These are phyloP conservation scores for Solanum chiquidenum DNA, from an alignment of 257 asterid species.

Conservation along the genomic window DNA sequence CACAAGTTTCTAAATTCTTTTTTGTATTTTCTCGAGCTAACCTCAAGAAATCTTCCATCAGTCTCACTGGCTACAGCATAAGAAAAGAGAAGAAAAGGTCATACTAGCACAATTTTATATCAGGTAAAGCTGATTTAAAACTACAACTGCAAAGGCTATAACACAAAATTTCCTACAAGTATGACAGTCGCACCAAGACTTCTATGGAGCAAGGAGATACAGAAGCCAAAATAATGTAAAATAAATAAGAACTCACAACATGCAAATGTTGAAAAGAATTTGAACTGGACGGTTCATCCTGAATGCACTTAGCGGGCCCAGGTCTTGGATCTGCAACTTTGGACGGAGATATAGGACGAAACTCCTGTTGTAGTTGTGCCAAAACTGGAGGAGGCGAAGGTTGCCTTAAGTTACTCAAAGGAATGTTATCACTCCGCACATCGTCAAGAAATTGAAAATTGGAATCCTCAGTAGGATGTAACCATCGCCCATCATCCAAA, in stretches of 20 bases:
- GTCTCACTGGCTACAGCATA: constrained; percentile 67
- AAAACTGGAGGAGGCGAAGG: constrained; percentile 95
- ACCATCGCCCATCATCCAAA: constrained; percentile 86
- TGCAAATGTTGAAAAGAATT: constrained; percentile 78
- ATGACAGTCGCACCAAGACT: not conserved
- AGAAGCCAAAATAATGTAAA: not conserved
- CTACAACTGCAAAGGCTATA: not conserved
- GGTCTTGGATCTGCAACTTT: constrained; percentile 96
- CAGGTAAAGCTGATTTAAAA: not conserved
- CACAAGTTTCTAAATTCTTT: constrained; percentile 86
- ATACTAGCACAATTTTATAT: constrained; percentile 6
- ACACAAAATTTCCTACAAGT: not conserved
- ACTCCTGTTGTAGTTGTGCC: constrained; percentile 64
- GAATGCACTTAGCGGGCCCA: constrained; percentile 59
- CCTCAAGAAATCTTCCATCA: constrained; percentile 84
- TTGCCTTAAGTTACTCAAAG: constrained; percentile 54
- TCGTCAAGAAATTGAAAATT: constrained; percentile 27
- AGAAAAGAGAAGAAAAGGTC: constrained; percentile 8
- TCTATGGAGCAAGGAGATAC: not conserved
- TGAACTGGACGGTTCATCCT: constrained; percentile 47
- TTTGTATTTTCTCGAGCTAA: constrained; percentile 70
- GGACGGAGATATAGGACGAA: constrained; percentile 64
- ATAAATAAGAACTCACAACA: constrained; percentile 54
- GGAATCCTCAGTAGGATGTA: constrained; percentile 38
- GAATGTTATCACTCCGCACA: constrained; percentile 33